phyloP scores from a whole-genome alignment of 345 rosid species.

The Clarkia xantiana region DNA sequence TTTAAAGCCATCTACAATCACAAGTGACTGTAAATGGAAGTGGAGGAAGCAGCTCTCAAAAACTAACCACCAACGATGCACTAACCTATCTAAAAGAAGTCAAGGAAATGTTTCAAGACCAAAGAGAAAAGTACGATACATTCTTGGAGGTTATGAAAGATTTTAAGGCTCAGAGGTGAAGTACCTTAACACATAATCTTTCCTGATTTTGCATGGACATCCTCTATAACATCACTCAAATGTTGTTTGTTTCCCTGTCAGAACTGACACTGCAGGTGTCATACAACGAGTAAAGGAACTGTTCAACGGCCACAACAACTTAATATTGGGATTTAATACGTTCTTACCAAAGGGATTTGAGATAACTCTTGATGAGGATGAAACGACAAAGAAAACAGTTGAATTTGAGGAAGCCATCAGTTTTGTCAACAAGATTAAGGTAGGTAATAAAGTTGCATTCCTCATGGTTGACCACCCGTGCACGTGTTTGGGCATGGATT shows the following conservation, averaged over 20 bases:
- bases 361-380: slow-evolving; percentile 70
- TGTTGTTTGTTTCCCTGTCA: slow-evolving; percentile 13
- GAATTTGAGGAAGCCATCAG: slow-evolving; percentile 75
- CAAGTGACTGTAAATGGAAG: no score
- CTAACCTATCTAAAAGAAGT: slow-evolving; percentile 72
- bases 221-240: background rate
- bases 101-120: slow-evolving; percentile 87
- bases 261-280: slow-evolving; percentile 91
- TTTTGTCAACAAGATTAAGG: slow-evolving; percentile 84
- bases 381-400: slow-evolving; percentile 72
- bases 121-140: slow-evolving; percentile 73
- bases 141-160: slow-evolving; percentile 95
- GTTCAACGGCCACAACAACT: slow-evolving; percentile 81
- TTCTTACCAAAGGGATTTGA: slow-evolving; percentile 91
- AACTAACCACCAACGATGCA: slow-evolving; percentile 77
- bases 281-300: slow-evolving; percentile 82
- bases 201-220: slow-evolving; percentile 10
- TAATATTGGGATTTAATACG: slow-evolving; percentile 85
- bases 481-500: background rate
- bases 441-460: slow-evolving; percentile 19
- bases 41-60: slow-evolving; percentile 23
- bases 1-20: slow-evolving; percentile 19
- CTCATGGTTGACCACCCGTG: no score
- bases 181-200: slow-evolving; percentile 3
- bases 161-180: slow-evolving; percentile 83